A percentile compares a stretch with the other conserved stretches of the same genome.
Conservation (phyloP, 805 yeast genomes). For the Groenewaldozyma salmanticensis region DNA sequence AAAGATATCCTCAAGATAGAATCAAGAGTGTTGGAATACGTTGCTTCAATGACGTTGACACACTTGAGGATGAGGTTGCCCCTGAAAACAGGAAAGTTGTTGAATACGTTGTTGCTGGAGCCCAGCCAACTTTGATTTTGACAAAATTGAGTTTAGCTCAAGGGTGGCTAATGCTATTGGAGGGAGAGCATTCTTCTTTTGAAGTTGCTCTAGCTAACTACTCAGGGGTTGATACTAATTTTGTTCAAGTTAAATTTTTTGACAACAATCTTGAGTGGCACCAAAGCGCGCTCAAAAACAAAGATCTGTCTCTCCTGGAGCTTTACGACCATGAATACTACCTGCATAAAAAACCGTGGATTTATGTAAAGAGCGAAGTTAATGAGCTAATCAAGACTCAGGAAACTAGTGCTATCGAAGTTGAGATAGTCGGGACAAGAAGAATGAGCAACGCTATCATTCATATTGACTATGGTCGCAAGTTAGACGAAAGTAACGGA, state of each 20-base stretch:
- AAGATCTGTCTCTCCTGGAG: slow-evolving; percentile 47
- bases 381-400: slow-evolving; percentile 24
- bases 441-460: slow-evolving; percentile 60
- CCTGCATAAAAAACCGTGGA: slow-evolving; percentile 43
- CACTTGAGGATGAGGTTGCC: background rate
- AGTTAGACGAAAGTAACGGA: slow-evolving; percentile 9
- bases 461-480: slow-evolving; percentile 53
- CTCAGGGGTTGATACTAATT: slow-evolving; percentile 46
- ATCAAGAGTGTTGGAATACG: slow-evolving; percentile 20
- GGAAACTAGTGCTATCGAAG: slow-evolving; percentile 37
- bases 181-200: slow-evolving; percentile 57
- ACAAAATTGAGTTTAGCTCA: slow-evolving; percentile 45
- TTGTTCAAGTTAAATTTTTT: slow-evolving; percentile 50
- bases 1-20: slow-evolving; percentile 17
- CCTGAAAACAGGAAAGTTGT: slow-evolving; percentile 14
- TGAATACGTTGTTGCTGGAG: slow-evolving; percentile 28
- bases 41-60: slow-evolving; percentile 3
- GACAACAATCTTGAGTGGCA: slow-evolving; percentile 67
- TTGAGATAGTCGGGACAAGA: slow-evolving; percentile 61
- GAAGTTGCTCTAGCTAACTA: slow-evolving; percentile 46
- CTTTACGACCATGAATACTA: slow-evolving; percentile 68
- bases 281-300: slow-evolving; percentile 39
- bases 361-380: slow-evolving; percentile 39
- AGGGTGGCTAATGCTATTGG: slow-evolving; percentile 65
- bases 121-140: slow-evolving; percentile 55